phyloP scores from a whole-genome alignment of 257 asterid species.

The Rehmannia glutinosa region DNA sequence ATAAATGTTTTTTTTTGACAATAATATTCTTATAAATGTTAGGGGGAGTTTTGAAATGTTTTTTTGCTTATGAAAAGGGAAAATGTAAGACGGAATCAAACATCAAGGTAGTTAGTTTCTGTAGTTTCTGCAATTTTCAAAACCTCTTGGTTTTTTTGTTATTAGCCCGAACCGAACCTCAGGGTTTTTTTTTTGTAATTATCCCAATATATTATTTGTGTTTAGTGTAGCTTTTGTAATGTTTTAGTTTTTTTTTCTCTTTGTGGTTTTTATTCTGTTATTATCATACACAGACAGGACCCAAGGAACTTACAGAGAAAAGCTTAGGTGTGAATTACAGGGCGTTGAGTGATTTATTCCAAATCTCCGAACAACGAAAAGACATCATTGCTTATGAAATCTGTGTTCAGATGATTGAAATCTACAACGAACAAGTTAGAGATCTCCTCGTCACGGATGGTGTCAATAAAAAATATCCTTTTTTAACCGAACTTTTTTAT shows the following conservation, averaged over 20 bases:
- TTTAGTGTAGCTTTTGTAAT: background rate
- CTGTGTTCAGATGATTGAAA: background rate
- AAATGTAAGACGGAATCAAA: no score
- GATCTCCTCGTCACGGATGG: background rate
- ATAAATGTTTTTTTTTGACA: no score
- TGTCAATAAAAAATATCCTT: background rate
- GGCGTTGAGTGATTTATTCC: background rate
- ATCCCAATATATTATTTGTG: no score
- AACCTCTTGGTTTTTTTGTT: no score
- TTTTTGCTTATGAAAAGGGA: no score
- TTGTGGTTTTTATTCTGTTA: background rate
- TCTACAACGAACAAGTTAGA: constrained; percentile 1
- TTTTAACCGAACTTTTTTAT: background rate
- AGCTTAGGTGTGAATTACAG: background rate
- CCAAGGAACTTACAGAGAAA: background rate
- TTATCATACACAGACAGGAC: background rate
- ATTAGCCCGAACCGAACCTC: no score
- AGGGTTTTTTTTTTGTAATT: no score
- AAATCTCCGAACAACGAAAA: background rate
- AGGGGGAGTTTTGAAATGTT: no score
- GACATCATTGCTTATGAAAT: background rate
- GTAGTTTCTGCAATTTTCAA: no score
- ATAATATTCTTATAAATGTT: no score
- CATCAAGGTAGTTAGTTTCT: no score
- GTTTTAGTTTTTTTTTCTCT: background rate